Conservation (phyloP, 2,329 filamentous ascomycete genomes). For the Verticillium zaregamsianum region DNA sequence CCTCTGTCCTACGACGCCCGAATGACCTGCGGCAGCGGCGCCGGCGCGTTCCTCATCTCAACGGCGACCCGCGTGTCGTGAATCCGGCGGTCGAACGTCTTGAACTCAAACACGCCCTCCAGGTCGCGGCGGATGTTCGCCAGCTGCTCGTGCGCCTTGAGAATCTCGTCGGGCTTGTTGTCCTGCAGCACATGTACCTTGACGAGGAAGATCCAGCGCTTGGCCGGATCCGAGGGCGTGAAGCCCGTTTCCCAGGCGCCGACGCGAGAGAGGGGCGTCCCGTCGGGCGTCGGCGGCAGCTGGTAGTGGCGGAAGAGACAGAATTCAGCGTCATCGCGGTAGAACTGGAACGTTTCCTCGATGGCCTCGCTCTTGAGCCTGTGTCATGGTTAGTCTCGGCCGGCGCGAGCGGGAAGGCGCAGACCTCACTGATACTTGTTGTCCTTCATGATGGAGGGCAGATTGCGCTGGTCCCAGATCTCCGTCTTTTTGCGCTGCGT, state of each 20-base stretch:
- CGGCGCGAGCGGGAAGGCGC: background rate
- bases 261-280: conserved; percentile 30
- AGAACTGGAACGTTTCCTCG: conserved; percentile 51
- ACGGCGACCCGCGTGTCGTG: conserved; percentile 46
- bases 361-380: conserved; percentile 51
- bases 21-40: conserved; percentile 20
- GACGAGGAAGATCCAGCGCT: conserved; percentile 52
- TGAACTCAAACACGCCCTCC: conserved; percentile 49
- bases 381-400: background rate
- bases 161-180: conserved; percentile 53
- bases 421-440: conserved; percentile 47
- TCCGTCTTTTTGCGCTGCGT: conserved; percentile 53
- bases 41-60: conserved; percentile 31
- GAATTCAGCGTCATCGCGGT: conserved; percentile 51
- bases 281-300: conserved; percentile 25
- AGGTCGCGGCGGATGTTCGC: conserved; percentile 40
- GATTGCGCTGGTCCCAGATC: conserved; percentile 45
- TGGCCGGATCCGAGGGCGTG: conserved; percentile 42
- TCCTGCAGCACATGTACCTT: conserved; percentile 51
- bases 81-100: conserved; percentile 45
- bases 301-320: conserved; percentile 44
- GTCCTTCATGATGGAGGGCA: conserved; percentile 44
- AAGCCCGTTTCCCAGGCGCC: conserved; percentile 42
- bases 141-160: conserved; percentile 50
- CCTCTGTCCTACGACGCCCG: conserved; percentile 1